phyloP scores from a whole-genome alignment of 345 rosid species.

The Microcos paniculata region DNA sequence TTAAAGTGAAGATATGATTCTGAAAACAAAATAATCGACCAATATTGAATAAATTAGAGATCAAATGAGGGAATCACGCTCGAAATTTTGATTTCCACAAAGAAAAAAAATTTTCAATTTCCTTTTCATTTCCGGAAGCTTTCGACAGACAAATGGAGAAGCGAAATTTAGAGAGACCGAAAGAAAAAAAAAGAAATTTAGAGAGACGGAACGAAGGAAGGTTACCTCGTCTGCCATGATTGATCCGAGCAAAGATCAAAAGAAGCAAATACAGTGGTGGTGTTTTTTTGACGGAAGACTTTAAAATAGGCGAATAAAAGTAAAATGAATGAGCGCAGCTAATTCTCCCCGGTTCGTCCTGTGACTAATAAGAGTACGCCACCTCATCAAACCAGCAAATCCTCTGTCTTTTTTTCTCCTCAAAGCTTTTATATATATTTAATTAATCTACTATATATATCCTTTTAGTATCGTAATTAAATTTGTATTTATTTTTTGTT shows the following conservation, averaged over 20 bases:
- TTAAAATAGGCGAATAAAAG: not conserved
- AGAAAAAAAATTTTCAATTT: not conserved
- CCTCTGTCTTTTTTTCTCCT: too few species aligned
- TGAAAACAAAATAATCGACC: too few species aligned
- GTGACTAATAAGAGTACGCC: not conserved
- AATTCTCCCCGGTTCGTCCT: not conserved
- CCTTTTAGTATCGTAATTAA: too few species aligned
- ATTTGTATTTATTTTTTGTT: too few species aligned
- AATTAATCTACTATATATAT: too few species aligned
- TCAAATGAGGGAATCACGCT: too few species aligned
- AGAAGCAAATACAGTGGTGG: not conserved
- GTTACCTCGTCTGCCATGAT: slow-evolving; percentile 51
- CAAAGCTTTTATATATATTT: too few species aligned
- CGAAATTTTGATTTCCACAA: not conserved
- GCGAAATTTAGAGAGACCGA: not conserved
- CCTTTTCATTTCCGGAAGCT: not conserved
- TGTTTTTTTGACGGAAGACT: not conserved
- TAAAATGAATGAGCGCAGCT: not conserved
- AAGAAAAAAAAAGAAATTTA: too few species aligned
- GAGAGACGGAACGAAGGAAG: not conserved
- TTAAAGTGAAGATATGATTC: too few species aligned
- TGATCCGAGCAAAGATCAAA: slow-evolving; percentile 29
- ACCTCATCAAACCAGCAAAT: not conserved
- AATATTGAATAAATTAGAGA: too few species aligned
- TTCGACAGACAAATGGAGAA: not conserved